Conservation (phyloP, 1,139 yeast genomes). For the Kodamaea arcana region DNA sequence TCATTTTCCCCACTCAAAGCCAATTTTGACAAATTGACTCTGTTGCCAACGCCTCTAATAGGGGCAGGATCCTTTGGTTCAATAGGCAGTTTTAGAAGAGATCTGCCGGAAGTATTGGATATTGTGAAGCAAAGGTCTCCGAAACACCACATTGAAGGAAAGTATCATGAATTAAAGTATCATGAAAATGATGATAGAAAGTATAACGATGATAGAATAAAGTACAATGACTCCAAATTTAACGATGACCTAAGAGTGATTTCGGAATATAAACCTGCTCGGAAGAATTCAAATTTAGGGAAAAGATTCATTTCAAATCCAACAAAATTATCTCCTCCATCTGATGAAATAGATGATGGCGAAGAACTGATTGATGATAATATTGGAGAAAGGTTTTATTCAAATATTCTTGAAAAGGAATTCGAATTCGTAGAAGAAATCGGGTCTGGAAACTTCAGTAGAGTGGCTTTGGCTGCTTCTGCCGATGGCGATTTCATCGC, state of each 20-base stretch:
- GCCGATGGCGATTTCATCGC: constrained; percentile 27
- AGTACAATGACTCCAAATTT: constrained; percentile 3
- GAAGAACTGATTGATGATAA: background rate
- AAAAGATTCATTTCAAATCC: constrained; percentile 20
- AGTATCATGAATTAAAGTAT: constrained; percentile 1
- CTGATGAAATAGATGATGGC: background rate
- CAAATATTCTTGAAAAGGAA: constrained; percentile 7
- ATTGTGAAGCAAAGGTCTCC: constrained; percentile 1
- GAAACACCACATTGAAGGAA: background rate
- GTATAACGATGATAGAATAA: constrained; percentile 2
- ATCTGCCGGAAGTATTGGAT: background rate
- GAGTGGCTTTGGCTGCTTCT: constrained; percentile 45
- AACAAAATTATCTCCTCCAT: constrained; percentile 1
- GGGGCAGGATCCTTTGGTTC: constrained; percentile 10
- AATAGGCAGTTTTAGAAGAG: background rate
- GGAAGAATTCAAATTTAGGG: constrained; percentile 19
- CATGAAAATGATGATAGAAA: too few species aligned
- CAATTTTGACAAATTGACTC: constrained; percentile 13
- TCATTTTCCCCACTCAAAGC: constrained; percentile 10
- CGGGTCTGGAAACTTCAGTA: constrained; percentile 61
- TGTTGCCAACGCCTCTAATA: constrained; percentile 16
- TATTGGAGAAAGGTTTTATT: constrained; percentile 1
- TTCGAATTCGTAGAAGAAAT: constrained; percentile 29
- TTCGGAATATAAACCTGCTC: constrained; percentile 35
- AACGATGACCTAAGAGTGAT: constrained; percentile 17